Base-by-base conservation (phyloP, 2,329 filamentous ascomycete species). In the Colletotrichum gigasporum region DNA sequence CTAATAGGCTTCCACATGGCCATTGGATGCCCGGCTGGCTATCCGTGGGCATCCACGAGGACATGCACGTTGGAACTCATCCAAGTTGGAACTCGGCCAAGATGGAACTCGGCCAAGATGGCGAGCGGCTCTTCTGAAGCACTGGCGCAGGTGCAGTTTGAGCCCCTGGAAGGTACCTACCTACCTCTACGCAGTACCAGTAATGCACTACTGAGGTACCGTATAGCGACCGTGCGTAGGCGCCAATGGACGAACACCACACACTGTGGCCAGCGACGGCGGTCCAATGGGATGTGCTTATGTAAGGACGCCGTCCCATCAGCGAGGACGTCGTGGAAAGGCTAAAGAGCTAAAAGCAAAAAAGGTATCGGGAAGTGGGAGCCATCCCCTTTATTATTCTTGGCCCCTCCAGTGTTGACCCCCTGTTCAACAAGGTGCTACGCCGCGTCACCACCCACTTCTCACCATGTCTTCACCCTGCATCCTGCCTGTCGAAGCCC, bases 351-450 rank as follows among this genome's bases (percentile, higher is more conserved):
- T 48, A 56, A 62, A 56, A 56, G 51, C 42, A 57, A 57, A 30
- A 42, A 62, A 57, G 28, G 44, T 51, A n/a, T 58, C 57, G 57
- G 58, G 51, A 57, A 57, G 59, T 63, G 59, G 59, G 53, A 44
- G 53, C 59, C 59, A 26, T 44, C 20, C 53, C n/a, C 20, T 41
- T 37, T 18, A 32, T 10, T 6, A 45, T 14, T 18, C 50, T 7
- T 45, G 12, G n/a, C 35, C 28, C 39, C 4, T 42, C 5, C n/a
- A n/a, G n/a, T n/a, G n/a, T n/a, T n/a, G n/a, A 4, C 18, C 26
- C 6, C 26, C n/a, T 22, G 28, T 24, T 44, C 26, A 4, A 2
- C n/a, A n/a, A n/a, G n/a, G n/a, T n/a, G n/a, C n/a, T n/a, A n/a
- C n/a, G n/a, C n/a, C n/a, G n/a, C n/a, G n/a, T n/a, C n/a, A n/a